These are phyloP conservation scores for Schizonepeta tenuifolia DNA, from an alignment of 257 asterid species.

Conservation along the genomic window DNA sequence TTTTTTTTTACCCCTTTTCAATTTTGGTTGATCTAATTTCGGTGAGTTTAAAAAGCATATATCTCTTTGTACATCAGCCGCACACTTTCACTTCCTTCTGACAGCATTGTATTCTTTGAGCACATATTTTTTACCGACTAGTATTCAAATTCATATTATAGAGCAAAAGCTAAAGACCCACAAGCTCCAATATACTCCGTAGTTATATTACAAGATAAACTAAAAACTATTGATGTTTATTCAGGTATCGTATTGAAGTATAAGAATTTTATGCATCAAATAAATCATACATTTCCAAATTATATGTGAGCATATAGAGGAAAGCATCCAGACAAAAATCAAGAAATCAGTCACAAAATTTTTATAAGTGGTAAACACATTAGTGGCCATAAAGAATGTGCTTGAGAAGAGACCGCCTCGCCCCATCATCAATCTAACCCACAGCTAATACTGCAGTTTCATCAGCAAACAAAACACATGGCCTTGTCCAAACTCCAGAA, in stretches of 20 bases:
- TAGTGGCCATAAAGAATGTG: not conserved
- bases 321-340: no score
- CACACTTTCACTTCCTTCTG: slow-evolving; percentile 4
- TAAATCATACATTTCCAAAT: not conserved
- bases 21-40: not conserved
- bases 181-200: not conserved
- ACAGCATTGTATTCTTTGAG: not conserved
- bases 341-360: not conserved
- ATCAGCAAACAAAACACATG: not conserved
- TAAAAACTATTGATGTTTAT: not conserved
- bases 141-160: slow-evolving; percentile 9
- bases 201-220: not conserved
- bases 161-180: slow-evolving; percentile 5
- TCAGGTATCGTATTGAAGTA: slow-evolving; percentile 15
- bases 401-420: not conserved
- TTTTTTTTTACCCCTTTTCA: not conserved
- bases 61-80: not conserved
- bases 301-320: not conserved
- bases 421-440: slow-evolving; percentile 13
- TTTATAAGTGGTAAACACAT: not conserved
- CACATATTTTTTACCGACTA: slow-evolving; percentile 1
- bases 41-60: not conserved
- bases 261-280: not conserved
- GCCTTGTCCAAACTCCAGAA: not conserved
- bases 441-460: not conserved